A percentile compares a stretch with the other conserved stretches of the same genome.
Evolutionary conservation across 1,284 basidiomycete species (phyloP).

Genomic region (Coriolopsis trogii): DNA sequence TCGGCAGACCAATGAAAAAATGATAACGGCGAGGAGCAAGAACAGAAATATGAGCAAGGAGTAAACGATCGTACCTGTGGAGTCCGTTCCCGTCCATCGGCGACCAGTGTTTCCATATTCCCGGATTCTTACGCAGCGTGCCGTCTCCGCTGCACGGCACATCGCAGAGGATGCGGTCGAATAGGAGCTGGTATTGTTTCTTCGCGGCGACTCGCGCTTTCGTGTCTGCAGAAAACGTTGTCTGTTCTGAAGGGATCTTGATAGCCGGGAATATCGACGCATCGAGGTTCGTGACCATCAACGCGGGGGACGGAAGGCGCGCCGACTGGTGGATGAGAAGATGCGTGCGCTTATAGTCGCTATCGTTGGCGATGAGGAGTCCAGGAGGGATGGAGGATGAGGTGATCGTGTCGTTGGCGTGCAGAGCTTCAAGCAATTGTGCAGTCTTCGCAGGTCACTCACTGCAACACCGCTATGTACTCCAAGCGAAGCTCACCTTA

Average conservation of each 20-base stretch:
- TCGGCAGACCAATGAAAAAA: no score
- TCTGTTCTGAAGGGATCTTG: conserved; percentile 49
- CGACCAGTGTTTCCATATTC: conserved; percentile 95
- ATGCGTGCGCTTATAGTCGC: conserved; percentile 93
- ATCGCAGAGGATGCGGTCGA: conserved; percentile 95
- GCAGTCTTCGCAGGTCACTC: conserved; percentile 61
- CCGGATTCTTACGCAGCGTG: conserved; percentile 92
- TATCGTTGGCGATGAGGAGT: conserved; percentile 88
- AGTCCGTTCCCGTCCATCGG: conserved; percentile 89
- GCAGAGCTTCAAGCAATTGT: conserved; percentile 89
- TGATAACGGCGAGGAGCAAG: not conserved
- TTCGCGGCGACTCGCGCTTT: conserved; percentile 32
- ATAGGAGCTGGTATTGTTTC: conserved; percentile 59
- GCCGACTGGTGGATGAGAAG: conserved; percentile 98
- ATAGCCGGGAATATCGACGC: conserved; percentile 88
- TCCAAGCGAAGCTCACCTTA: conserved; percentile 60
- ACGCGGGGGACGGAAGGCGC: conserved; percentile 87
- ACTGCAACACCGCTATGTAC: not conserved
- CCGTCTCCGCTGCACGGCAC: conserved; percentile 99
- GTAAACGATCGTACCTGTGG: conserved; percentile 84
- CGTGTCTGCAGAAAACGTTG: conserved; percentile 29
- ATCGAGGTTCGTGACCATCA: conserved; percentile 97
- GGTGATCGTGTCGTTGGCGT: conserved; percentile 65
- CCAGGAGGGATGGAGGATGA: conserved; percentile 73
- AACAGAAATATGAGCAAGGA: no score